These are phyloP conservation scores for Histomonas meleagridis DNA, from an alignment of 208 protist species.

Conservation along the genomic window DNA sequence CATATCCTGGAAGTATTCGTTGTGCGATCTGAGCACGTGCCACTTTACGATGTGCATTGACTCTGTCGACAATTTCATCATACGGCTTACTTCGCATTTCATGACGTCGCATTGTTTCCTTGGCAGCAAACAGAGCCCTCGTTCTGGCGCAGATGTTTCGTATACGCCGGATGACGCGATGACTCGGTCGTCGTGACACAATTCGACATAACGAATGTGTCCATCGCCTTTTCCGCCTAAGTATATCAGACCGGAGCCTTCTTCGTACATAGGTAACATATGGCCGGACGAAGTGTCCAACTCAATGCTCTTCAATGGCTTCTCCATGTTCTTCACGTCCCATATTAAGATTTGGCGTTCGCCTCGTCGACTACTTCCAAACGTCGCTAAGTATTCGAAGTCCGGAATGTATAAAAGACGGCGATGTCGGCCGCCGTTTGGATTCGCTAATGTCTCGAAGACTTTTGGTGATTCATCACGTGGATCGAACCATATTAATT, in stretches of 20 bases:
- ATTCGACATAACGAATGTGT: background rate
- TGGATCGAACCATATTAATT: background rate
- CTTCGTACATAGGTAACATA: conserved; percentile 16
- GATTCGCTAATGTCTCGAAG: background rate
- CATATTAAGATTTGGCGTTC: background rate
- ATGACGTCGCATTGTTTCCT: background rate
- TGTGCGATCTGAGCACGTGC: background rate
- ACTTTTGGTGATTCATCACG: background rate
- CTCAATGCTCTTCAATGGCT: background rate
- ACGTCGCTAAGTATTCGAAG: background rate
- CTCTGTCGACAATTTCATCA: conserved; percentile 23
- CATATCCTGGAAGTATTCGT: conserved; percentile 27
- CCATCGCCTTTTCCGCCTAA: conserved; percentile 32
- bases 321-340: conserved; percentile 5
- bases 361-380: background rate
- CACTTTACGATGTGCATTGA: background rate
- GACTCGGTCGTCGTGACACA: conserved; percentile 2
- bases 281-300: background rate
- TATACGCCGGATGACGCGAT: background rate
- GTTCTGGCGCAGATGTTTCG: background rate
- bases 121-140: background rate
- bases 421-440: background rate
- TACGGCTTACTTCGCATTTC: background rate
- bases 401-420: conserved; percentile 8
- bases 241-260: conserved; percentile 15